Conservation (phyloP, 2,329 filamentous ascomycete genomes). For the Bipolaris cookei region DNA sequence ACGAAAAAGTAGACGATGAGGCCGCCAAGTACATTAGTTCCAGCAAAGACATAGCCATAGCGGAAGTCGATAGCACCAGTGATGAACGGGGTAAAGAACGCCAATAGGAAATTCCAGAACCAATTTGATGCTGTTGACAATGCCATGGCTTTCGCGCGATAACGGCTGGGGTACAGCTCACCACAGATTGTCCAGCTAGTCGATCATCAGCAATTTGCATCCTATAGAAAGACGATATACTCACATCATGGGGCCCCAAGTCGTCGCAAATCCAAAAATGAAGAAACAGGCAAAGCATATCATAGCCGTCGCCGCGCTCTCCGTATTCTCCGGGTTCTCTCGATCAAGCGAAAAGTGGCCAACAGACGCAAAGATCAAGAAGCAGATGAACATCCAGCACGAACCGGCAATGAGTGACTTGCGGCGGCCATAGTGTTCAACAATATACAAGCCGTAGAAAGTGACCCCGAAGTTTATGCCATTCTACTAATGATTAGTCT, state of each 20-base stretch:
- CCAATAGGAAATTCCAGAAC: conserved; percentile 51
- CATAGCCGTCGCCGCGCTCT: conserved; percentile 57
- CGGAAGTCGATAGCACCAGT: conserved; percentile 71
- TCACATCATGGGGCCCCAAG: conserved; percentile 69
- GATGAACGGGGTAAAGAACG: conserved; percentile 82
- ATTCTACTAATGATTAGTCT: conserved; percentile 28
- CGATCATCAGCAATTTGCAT: conserved; percentile 43
- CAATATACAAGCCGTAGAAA: conserved; percentile 54
- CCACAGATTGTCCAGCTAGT: conserved; percentile 67
- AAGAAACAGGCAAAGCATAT: conserved; percentile 73
- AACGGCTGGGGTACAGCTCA: conserved; percentile 67
- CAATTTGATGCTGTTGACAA: conserved; percentile 53
- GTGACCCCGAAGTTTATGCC: conserved; percentile 56
- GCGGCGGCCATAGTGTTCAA: conserved; percentile 55
- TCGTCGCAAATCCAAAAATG: conserved; percentile 69
- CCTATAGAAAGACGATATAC: background rate
- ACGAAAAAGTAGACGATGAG: conserved; percentile 78
- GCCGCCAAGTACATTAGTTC: conserved; percentile 68
- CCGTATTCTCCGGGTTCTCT: conserved; percentile 36
- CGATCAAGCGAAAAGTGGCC: conserved; percentile 53
- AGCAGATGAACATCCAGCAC: conserved; percentile 61
- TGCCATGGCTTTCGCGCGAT: conserved; percentile 53
- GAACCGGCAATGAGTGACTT: conserved; percentile 54
- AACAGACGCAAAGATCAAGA: conserved; percentile 59
- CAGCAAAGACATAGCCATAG: conserved; percentile 78